Evolutionary conservation across 139 green algal genomes (phyloP).

Genomic region (Chlorokybus atmophyticus): DNA sequence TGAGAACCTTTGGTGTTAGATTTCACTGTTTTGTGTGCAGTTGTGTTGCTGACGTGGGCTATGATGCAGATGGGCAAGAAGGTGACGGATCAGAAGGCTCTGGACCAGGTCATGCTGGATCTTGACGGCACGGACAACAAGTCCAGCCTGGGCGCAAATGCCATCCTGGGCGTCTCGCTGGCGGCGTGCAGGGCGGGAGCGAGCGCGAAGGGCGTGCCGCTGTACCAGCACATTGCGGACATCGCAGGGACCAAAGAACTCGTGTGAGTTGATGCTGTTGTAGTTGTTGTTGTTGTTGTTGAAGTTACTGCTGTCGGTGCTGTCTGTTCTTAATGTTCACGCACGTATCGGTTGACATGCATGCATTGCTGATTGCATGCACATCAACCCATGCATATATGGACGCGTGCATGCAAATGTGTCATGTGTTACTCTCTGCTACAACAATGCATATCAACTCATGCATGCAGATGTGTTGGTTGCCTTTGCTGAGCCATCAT

Average conservation of each 20-base stretch:
- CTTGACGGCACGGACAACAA: conserved; percentile 97
- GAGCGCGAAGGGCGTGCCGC: conserved; percentile 80
- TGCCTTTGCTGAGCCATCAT: no score
- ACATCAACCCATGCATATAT: no score
- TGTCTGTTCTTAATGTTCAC: no score
- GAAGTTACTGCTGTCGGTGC: background rate
- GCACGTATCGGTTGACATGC: no score
- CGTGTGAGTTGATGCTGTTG: no score
- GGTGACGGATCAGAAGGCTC: conserved; percentile 66
- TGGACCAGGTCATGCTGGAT: conserved; percentile 87
- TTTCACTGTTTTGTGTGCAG: background rate
- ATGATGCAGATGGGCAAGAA: conserved; percentile 76
- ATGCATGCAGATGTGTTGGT: no score
- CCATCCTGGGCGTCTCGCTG: conserved; percentile 95
- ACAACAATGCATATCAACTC: no score
- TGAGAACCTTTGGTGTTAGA: no score
- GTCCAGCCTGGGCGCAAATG: conserved; percentile 92
- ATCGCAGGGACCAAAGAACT: conserved; percentile 87
- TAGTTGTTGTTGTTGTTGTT: no score
- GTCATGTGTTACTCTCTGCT: no score
- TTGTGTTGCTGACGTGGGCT: background rate
- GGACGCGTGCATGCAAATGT: no score
- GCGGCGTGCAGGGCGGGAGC: conserved; percentile 83
- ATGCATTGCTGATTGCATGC: no score
- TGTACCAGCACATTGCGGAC: conserved; percentile 87